Percentiles rank a stretch among this genome's conserved stretches.
These are phyloP conservation scores for Magnolia officinalis DNA, from an alignment of 164 flowering plant genomes.

Conservation along the genomic window DNA sequence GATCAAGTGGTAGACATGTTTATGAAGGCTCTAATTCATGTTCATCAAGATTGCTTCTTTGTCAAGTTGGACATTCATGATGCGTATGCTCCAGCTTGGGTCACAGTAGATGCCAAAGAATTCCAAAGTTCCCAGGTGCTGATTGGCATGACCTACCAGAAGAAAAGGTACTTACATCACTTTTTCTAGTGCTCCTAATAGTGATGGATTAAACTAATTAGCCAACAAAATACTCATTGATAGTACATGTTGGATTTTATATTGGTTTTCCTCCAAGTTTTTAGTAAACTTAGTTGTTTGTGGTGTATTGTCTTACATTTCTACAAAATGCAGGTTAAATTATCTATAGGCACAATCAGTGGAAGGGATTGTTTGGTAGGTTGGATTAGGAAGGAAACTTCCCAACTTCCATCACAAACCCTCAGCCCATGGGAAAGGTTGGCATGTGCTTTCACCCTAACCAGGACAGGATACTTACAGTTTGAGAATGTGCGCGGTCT, in stretches of 20 bases:
- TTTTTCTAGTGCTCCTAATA: too few relatives aligned
- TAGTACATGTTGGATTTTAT: too few relatives aligned
- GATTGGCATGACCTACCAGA: constrained; percentile 94
- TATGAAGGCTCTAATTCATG: too few relatives aligned
- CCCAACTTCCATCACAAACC: constrained; percentile 89
- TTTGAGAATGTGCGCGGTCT: constrained; percentile 93
- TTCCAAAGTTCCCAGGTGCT: constrained; percentile 86
- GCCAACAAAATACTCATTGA: too few relatives aligned
- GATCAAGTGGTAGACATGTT: too few relatives aligned
- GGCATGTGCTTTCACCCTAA: constrained; percentile 98
- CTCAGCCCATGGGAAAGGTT: constrained; percentile 97
- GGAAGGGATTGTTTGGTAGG: constrained; percentile 95
- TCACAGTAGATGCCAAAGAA: constrained; percentile 49
- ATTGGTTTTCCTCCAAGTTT: background rate
- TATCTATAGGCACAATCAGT: constrained; percentile 83
- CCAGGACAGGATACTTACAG: constrained; percentile 85
- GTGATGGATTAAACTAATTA: too few relatives aligned
- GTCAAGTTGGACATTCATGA: too few relatives aligned
- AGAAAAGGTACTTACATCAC: constrained; percentile 54
- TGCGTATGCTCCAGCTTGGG: too few relatives aligned
- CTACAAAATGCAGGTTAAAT: constrained; percentile 44
- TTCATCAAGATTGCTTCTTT: too few relatives aligned
- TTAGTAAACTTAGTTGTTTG: background rate
- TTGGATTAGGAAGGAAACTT: constrained; percentile 96
- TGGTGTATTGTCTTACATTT: background rate